Evolutionary conservation across 208 protist species (phyloP), one percentile per base, ranked within the genome.

Genomic region (Trypanosoma lewisi): DNA sequence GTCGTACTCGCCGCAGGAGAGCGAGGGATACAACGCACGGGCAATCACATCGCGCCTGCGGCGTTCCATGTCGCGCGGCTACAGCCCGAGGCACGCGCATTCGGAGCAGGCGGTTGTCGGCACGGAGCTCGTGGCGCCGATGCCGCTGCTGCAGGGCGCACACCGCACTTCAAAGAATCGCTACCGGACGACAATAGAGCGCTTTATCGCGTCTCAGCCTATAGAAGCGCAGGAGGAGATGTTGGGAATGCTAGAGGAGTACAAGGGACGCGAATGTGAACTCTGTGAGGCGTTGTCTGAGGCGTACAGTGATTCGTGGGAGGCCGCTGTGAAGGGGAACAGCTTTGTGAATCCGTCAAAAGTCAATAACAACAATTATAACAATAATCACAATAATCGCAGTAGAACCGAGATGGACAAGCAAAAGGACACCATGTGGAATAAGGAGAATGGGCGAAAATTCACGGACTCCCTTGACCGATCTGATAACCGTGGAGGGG

Each of bases 171-270:
- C 45, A 33, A 63, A 67, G 48, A 56, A 78, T 45, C 66, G 67
- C 50, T 73, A 85, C 50, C 71, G 84, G 19, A 56, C 39, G 28
- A 94, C 87, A 30, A 63, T 91, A 27, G 68, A 80, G 12, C 77
- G 82, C 49, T 94, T 91, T 59, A 83, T 94, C 31, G 58, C 78
- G 39, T 53, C 62, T 53, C 87, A 94, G 57, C 83, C 87, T 11
- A 34, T 56, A 49, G 34, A 54, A 4, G 63, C 80, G 56, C 63
- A 67, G 28, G 41, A 47, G 25, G 82, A 75, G 62, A 67, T 94
- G 52, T 50, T 70, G 57, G 59, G 39, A 19, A 78, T 94, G 68
- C 42, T 94, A 47, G 48, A 54, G 21, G 78, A 88, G 65, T 91
- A 82, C 54, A 67, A 58, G 4, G 87, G 82, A 11, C 76, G 75